Conservation (phyloP, 345 rosid genomes). For the Crucihimalaya himalaica region DNA sequence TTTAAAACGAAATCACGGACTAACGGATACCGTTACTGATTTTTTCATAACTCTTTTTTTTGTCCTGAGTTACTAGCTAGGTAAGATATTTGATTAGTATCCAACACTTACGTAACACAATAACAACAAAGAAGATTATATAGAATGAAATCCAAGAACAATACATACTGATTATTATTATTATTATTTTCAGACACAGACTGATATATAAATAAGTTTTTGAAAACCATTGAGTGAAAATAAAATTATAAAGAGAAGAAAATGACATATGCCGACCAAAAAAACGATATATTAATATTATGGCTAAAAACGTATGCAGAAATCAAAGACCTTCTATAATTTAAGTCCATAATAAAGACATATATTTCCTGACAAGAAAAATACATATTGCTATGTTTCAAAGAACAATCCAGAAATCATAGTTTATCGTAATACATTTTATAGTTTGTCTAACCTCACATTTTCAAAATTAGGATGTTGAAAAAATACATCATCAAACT, state of each 20-base stretch:
- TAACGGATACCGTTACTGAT: background rate
- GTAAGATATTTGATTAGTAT: background rate
- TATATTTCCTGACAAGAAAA: background rate
- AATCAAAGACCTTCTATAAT: background rate
- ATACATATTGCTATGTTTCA: background rate
- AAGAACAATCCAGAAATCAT: background rate
- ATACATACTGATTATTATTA: background rate
- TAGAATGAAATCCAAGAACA: background rate
- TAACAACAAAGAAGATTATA: background rate
- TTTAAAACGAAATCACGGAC: background rate
- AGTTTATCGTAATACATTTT: background rate
- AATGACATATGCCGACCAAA: background rate
- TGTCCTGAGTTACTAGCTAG: background rate
- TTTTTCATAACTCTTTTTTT: background rate
- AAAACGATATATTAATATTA: background rate
- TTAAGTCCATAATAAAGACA: background rate
- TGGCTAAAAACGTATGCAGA: slow-evolving; percentile 6
- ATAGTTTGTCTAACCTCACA: background rate
- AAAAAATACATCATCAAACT: background rate
- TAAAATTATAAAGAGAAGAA: background rate
- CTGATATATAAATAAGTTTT: background rate
- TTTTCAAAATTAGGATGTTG: background rate
- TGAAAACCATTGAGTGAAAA: background rate
- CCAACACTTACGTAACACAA: background rate
- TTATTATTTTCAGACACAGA: background rate